Conservation (phyloP, 257 asterid genomes). For the Apocynum venetum region DNA sequence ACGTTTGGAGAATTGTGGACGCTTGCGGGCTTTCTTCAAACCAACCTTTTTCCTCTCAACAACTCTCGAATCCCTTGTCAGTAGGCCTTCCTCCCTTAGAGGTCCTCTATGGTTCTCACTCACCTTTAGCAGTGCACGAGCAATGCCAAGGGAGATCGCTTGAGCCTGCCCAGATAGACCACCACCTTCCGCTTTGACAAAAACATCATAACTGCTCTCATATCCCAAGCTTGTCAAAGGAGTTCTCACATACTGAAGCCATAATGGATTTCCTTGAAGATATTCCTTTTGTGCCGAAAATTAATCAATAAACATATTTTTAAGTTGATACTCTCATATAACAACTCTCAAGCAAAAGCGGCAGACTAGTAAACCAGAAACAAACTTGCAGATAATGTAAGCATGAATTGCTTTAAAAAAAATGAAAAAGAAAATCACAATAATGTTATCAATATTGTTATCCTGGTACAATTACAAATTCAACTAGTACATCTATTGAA, state of each 20-base stretch:
- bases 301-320: not conserved
- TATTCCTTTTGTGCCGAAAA: slow-evolving; percentile 57
- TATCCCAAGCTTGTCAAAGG: slow-evolving; percentile 79
- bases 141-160: slow-evolving; percentile 86
- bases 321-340: not conserved
- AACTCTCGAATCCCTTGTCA: slow-evolving; percentile 86
- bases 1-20: slow-evolving; percentile 98
- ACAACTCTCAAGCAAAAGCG: not conserved
- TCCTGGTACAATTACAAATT: not conserved
- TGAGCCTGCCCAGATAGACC: slow-evolving; percentile 97
- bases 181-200: slow-evolving; percentile 93
- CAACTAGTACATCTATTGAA: not conserved
- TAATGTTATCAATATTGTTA: not conserved
- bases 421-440: not conserved
- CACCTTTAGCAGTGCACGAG: slow-evolving; percentile 91
- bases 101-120: slow-evolving; percentile 79
- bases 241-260: slow-evolving; percentile 90
- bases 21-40: slow-evolving; percentile 86
- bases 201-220: slow-evolving; percentile 80
- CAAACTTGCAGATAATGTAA: not conserved
- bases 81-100: slow-evolving; percentile 80
- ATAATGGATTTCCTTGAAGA: slow-evolving; percentile 93
- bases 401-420: not conserved
- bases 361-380: not conserved
- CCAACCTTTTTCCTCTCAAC: slow-evolving; percentile 97